Conservation (phyloP, 768 basidiomycete genomes). For the Lentinula detonsa region DNA sequence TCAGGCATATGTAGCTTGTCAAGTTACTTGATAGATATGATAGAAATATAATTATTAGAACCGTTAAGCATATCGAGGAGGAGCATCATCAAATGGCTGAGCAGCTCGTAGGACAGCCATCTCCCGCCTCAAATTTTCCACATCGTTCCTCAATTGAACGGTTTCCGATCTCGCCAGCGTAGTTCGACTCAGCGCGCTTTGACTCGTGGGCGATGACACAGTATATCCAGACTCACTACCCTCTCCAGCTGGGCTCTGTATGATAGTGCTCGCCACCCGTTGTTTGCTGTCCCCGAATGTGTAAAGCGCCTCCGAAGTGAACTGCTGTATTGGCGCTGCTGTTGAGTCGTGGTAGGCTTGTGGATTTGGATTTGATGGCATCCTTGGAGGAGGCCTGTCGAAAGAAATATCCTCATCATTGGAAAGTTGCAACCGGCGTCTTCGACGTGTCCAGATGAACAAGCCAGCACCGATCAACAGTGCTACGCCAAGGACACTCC, state of each 20-base stretch:
- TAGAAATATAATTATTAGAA: not conserved
- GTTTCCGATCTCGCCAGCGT: not conserved
- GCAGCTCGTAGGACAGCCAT: not conserved
- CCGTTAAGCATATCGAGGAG: not conserved
- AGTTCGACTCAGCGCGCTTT: not conserved
- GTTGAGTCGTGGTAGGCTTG: not conserved
- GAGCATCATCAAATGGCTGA: not conserved
- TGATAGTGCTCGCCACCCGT: not conserved
- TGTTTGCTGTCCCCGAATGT: not conserved
- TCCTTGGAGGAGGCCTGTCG: not conserved
- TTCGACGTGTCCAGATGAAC: not conserved
- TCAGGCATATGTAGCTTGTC: too few species aligned
- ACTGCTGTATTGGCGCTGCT: not conserved
- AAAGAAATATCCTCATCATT: not conserved
- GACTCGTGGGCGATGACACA: not conserved
- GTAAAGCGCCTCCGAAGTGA: not conserved
- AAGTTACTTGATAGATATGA: too few species aligned
- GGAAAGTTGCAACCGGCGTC: not conserved
- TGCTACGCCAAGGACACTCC: not conserved
- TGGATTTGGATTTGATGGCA: not conserved
- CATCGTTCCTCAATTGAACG: not conserved
- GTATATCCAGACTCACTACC: not conserved
- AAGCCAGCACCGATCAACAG: not conserved
- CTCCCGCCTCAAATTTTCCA: slow-evolving; percentile 1
- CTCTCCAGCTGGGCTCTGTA: not conserved